Percentiles rank a stretch among this genome's conserved stretches.
phyloP scores from a whole-genome alignment of 305 asterid species.

The Solanum hybrid region DNA sequence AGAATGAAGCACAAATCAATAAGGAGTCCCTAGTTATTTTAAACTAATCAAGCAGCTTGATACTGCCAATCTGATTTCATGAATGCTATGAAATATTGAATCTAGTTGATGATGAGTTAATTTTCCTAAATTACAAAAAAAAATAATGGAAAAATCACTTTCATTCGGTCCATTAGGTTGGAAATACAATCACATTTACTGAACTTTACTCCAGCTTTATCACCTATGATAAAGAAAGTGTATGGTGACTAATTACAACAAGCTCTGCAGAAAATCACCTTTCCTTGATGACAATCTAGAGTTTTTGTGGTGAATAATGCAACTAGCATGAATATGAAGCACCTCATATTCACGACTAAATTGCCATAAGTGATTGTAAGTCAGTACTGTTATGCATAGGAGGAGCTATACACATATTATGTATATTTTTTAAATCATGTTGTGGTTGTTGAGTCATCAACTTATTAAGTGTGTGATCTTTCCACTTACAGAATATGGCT shows the following conservation, averaged over 20 bases:
- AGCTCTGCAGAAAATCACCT: background rate
- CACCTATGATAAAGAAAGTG: background rate
- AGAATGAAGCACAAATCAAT: background rate
- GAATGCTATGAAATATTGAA: background rate
- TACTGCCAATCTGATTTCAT: background rate
- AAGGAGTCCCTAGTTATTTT: background rate
- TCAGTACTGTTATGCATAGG: background rate
- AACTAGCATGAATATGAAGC: background rate
- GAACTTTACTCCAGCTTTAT: background rate
- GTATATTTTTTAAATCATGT: background rate
- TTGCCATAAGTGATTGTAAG: background rate
- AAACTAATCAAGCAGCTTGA: slow-evolving; percentile 1
- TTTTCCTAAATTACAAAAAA: background rate
- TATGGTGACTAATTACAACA: background rate
- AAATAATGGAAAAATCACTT: background rate
- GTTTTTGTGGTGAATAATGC: background rate
- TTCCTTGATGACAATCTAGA: background rate
- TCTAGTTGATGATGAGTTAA: background rate
- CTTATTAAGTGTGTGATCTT: slow-evolving; percentile 15
- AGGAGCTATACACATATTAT: background rate
- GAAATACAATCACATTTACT: background rate
- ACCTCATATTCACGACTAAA: background rate
- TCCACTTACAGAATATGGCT: slow-evolving; percentile 28
- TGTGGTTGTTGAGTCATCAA: slow-evolving; percentile 42
- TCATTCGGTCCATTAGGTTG: background rate